Base-by-base conservation (phyloP, 306 rosid genomes). In the Potentilla sterilis region DNA sequence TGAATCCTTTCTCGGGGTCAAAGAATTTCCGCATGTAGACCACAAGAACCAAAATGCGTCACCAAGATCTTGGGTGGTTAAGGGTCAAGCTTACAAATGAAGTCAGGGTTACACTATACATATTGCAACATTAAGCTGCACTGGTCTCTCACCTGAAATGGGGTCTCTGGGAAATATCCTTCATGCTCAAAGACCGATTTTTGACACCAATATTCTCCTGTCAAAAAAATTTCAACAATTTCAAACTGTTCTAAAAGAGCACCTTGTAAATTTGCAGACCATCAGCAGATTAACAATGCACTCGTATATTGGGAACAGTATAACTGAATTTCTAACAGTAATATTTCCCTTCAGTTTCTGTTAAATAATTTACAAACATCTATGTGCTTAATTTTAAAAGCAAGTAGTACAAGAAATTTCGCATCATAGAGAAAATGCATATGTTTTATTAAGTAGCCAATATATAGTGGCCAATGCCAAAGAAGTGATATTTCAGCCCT, bases 201-300 rank as follows among this genome's bases (percentile, higher is more conserved):
- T 48, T 82, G 37, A 48, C 55, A 1, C 42, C 42, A 41, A 40
- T 65, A 80, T 80, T 83, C 69, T 75, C 89, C 92, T 90, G 88
- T 77, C 52, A 65, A 64, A 77, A 61, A 22, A 69, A 21, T 47
- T 19, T 19, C 41, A 40, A 24, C 54, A 22, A 59, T 14, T 5
- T 18, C 80, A 10, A 5, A 18, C 2, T 15, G 48, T 44, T 28
- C 44, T 40, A 43, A 22, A 41, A 69, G 73, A 69, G 73, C 69
- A 7, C 40, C 12, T 41, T 40, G 70, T 9, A 37, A 69, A 46
- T 37, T 40, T 43, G 67, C 40, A 51, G 28, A 28, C 28, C 28
- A 37, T 3, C 40, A 37, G 16, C 57, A 51, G 6, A 40, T 66
- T 9, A 66, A 37, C 5, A 52, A 2, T 51, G 7, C 66, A 67